Conservation (phyloP, 805 yeast species). For the Metschnikowia lochheadii region DNA sequence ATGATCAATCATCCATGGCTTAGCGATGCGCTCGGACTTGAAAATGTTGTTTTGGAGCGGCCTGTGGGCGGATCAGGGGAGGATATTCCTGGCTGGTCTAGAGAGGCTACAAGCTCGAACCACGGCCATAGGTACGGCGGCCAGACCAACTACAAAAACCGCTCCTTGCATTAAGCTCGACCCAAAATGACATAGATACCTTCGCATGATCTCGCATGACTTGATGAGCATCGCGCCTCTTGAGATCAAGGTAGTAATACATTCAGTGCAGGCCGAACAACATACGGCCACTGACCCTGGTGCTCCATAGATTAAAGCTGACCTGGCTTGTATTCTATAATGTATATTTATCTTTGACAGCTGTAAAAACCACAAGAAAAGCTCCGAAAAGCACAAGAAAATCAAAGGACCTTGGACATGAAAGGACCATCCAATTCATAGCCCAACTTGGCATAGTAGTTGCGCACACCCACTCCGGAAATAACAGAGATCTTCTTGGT, state of each 20-base stretch:
- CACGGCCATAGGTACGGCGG: slow-evolving; percentile 9
- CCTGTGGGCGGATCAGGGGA: slow-evolving; percentile 76
- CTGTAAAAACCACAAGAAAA: neutral
- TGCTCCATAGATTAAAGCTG: neutral
- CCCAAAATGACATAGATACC: neutral
- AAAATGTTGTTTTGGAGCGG: slow-evolving; percentile 65
- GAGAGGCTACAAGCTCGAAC: slow-evolving; percentile 42
- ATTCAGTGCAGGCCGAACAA: neutral
- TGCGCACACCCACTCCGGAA: slow-evolving; percentile 96
- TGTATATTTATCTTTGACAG: neutral
- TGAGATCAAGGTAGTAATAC: neutral
- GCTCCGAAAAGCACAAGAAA: no score
- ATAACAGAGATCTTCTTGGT: slow-evolving; percentile 88
- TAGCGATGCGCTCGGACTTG: slow-evolving; percentile 72
- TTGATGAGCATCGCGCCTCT: neutral
- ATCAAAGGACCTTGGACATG: slow-evolving; percentile 69
- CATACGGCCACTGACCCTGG: neutral
- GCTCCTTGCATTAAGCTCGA: neutral
- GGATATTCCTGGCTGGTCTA: slow-evolving; percentile 89
- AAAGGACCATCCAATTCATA: slow-evolving; percentile 92
- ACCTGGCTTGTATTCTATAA: neutral
- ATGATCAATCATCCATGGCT: slow-evolving; percentile 86
- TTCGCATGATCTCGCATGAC: neutral
- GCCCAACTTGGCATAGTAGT: slow-evolving; percentile 89
- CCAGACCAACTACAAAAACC: neutral